Conservation (phyloP, 2,329 filamentous ascomycete genomes). For the Colletotrichum karsti region DNA sequence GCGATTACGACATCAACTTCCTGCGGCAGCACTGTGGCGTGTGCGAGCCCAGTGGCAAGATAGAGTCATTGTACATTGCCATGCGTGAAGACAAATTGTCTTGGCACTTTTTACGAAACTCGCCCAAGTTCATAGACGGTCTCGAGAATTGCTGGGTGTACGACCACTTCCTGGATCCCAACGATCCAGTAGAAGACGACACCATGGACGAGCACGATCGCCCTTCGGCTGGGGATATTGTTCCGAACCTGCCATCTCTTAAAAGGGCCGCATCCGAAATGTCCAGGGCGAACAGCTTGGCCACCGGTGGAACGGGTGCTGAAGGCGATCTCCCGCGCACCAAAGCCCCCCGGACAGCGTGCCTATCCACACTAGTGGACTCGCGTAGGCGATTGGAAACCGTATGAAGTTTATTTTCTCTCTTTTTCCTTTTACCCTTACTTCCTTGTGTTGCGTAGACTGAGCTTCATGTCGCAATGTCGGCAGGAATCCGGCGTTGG, state of each 20-base stretch:
- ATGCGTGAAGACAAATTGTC: slow-evolving; percentile 63
- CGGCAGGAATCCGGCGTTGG: background rate
- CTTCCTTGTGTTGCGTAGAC: too few species aligned
- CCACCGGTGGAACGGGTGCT: slow-evolving; percentile 41
- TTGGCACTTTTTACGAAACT: slow-evolving; percentile 60
- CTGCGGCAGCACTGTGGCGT: slow-evolving; percentile 64
- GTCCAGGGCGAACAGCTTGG: slow-evolving; percentile 55
- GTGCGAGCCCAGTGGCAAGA: slow-evolving; percentile 60
- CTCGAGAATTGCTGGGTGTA: slow-evolving; percentile 64
- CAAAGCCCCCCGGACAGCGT: slow-evolving; percentile 49
- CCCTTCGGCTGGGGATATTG: slow-evolving; percentile 58
- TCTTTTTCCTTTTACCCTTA: too few species aligned
- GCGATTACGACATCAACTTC: slow-evolving; percentile 59
- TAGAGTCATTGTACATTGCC: slow-evolving; percentile 68
- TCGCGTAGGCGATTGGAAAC: slow-evolving; percentile 48
- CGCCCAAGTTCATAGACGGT: slow-evolving; percentile 58
- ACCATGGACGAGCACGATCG: slow-evolving; percentile 44
- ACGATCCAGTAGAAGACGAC: slow-evolving; percentile 44
- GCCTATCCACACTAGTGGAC: slow-evolving; percentile 48
- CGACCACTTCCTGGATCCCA: slow-evolving; percentile 58
- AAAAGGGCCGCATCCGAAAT: slow-evolving; percentile 64
- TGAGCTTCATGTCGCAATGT: background rate
- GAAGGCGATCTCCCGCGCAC: slow-evolving; percentile 42
- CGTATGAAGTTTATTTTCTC: slow-evolving; percentile 33
- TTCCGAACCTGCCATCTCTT: slow-evolving; percentile 44